These are phyloP conservation scores for Synchytrium microbalum DNA, from an alignment of 371 early-diverging fungal genomes.

Conservation along the genomic window DNA sequence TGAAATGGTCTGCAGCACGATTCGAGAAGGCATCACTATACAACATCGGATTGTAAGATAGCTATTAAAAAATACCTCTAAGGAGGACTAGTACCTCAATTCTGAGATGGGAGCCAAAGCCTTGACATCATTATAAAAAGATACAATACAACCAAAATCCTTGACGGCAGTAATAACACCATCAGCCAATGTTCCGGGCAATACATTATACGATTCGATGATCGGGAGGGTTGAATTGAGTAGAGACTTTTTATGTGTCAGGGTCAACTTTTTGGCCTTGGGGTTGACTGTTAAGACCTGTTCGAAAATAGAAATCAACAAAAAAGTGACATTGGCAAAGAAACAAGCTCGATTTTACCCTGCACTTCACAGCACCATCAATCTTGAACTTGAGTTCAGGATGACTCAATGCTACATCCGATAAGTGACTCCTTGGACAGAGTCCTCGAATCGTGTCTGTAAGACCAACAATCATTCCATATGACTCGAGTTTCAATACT, in stretches of 20 bases:
- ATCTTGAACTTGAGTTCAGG: slow-evolving; percentile 72
- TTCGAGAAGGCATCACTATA: slow-evolving; percentile 28
- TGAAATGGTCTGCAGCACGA: slow-evolving; percentile 39
- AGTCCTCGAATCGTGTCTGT: slow-evolving; percentile 58
- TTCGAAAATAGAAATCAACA: not conserved
- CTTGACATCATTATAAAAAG: slow-evolving; percentile 64
- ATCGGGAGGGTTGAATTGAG: slow-evolving; percentile 61
- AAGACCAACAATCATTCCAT: slow-evolving; percentile 59
- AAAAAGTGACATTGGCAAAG: slow-evolving; percentile 5
- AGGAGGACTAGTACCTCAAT: slow-evolving; percentile 32
- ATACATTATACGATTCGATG: slow-evolving; percentile 48
- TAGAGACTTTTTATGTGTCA: slow-evolving; percentile 77
- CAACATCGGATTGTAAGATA: not conserved
- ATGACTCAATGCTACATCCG: slow-evolving; percentile 63
- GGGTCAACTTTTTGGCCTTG: slow-evolving; percentile 42
- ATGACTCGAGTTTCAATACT: slow-evolving; percentile 39
- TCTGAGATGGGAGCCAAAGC: slow-evolving; percentile 64
- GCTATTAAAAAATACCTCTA: not conserved
- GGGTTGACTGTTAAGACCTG: slow-evolving; percentile 55
- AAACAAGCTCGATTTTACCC: slow-evolving; percentile 28
- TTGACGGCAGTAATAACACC: slow-evolving; percentile 58
- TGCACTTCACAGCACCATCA: slow-evolving; percentile 56
- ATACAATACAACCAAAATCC: slow-evolving; percentile 61
- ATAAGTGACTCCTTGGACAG: slow-evolving; percentile 62
- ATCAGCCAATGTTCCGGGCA: slow-evolving; percentile 51